These are phyloP conservation scores for Prunus salicina DNA, from an alignment of 306 rosid genomes.

Conservation along the genomic window DNA sequence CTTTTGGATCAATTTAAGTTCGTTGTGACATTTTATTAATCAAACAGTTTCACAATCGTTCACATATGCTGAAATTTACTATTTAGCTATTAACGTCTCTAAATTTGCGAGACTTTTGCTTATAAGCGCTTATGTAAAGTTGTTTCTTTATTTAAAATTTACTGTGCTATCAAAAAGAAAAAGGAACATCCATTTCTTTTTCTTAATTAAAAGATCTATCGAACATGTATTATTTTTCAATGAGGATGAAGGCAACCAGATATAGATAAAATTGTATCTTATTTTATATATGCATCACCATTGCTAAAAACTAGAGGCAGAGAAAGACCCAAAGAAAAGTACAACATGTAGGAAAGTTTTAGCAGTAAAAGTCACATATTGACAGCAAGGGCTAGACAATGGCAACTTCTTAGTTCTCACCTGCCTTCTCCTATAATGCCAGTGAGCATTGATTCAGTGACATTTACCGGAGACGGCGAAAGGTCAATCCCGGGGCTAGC, in stretches of 20 bases:
- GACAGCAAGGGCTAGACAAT: background rate
- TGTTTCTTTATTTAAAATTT: no score
- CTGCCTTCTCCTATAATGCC: conserved; percentile 19
- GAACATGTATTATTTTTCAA: no score
- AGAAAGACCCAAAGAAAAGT: background rate
- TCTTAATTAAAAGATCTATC: background rate
- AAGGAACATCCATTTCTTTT: background rate
- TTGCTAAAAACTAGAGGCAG: background rate
- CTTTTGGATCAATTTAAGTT: background rate
- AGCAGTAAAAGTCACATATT: background rate
- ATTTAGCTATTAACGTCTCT: no score
- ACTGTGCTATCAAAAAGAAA: background rate
- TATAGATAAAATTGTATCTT: background rate
- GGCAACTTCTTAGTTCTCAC: background rate
- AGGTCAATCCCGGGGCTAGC: background rate
- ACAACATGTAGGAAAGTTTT: background rate
- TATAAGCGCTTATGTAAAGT: no score
- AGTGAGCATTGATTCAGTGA: background rate
- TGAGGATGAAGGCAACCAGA: background rate
- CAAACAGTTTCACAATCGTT: background rate
- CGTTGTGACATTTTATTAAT: background rate
- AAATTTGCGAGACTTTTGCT: no score
- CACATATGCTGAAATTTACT: no score
- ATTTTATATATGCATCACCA: background rate
- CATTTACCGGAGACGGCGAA: conserved; percentile 7